Evolutionary conservation across 2,329 filamentous ascomycete genomes (phyloP), one percentile per base, ranked within the genome.

Genomic region (Colletotrichum echinochloae): DNA sequence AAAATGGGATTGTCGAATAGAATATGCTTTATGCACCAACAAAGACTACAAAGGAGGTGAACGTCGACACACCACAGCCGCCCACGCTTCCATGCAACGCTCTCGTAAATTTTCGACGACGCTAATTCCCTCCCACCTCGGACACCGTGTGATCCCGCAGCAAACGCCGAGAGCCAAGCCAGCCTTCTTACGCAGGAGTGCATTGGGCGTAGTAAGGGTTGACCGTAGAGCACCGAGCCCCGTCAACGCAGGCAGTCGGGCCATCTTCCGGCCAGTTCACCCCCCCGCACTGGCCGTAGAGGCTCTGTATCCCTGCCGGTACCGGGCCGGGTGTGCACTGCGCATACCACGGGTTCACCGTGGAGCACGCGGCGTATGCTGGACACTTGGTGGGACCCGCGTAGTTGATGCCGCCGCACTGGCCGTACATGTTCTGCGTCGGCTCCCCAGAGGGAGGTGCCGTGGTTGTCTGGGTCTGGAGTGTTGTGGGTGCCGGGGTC

Each of bases 141-240:
- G 41, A 18, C 20, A 30, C 55, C 33, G 23, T 9, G 23, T 30
- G n/a, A 28, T 37, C 16, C 46, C 51, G 33, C 18, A 37, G 37
- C 28, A 5, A 5, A 2, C n/a, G 7, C 2, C 1, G 1, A n/a
- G 51, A 3, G 23, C 5, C n/a, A 11, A 18, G 5, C 44, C 20
- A 49, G 12, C 37, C 6, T 16, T 1, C n/a, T 8, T 39, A 70
- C 26, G 16, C 46, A 5, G 67, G 63, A 23, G 65, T 65, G 23
- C 67, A 70, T 20, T 70, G 67, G 7, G 63, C 59, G 51, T 70
- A 67, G 48, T 46, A 70, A 11, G 67, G 41, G 18, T 70, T 70
- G 33, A 61, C 41, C 1, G 59, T 59, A 12, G 20, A n/a, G 35
- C 67, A 70, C 6, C n/a, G 49, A 8, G 67, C 51, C 39, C 67